Base-by-base conservation (phyloP, 352 stramenopile species). In the Phytophthora citricola region DNA sequence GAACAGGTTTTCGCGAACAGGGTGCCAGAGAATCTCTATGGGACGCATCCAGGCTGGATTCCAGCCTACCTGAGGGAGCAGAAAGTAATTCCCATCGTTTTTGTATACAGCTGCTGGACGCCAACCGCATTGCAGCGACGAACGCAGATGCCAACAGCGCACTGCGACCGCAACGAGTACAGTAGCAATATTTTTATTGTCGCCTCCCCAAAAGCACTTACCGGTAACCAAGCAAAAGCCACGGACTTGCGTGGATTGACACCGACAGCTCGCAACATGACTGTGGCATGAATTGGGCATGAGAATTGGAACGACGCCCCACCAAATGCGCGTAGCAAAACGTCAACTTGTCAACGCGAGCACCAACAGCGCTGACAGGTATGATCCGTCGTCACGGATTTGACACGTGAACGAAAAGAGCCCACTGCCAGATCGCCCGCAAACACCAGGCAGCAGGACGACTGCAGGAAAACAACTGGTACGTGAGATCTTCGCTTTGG, bases 361-460 rank as follows among this genome's bases (percentile, higher is more conserved):
- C 26, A 38, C 26, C n/a, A 20, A 17, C 44, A 36, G 41, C 6
- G 44, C 15, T 66, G 48, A 59, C 48, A 54, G 58, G n/a, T 49
- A 66, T 34, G 58, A 66, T 59, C 58, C 20, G 11, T 59, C 58
- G 40, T 20, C 58, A 66, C 32, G 40, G 58, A 66, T 66, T 66
- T 66, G 58, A 38, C 11, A 49, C 12, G 26, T 48, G 34, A 49
- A 24, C 36, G 12, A 63, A 63, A 63, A 55, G 44, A 54, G 44
- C 20, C 43, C 24, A 55, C 44, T 45, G 31, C 38, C 10, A 22
- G 51, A 59, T 47, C 55, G 45, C 32, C 55, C 55, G 44, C 55
- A 63, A 48, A 63, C 44, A 9, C 9, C 27, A 55, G 20, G 15
- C n/a, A 64, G 24, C 56, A 64, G 56, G 8, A 49, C 38, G 36